phyloP scores from a whole-genome alignment of 371 early-diverging fungal species.

The Mucor plumbeus region DNA sequence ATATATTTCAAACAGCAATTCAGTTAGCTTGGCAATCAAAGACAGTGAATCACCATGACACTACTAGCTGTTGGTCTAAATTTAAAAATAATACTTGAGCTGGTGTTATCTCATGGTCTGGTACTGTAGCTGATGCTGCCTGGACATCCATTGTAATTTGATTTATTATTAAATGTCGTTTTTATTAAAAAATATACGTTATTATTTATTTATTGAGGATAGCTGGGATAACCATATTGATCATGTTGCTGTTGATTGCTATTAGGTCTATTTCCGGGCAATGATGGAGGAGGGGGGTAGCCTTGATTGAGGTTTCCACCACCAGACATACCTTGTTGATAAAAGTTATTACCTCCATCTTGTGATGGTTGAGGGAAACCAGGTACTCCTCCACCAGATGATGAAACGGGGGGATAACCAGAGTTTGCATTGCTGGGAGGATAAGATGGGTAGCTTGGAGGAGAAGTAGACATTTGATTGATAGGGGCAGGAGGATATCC shows the following conservation, averaged over 20 bases:
- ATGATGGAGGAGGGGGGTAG: constrained; percentile 14
- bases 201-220: constrained; percentile 23
- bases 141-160: constrained; percentile 9
- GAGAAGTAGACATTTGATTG: constrained; percentile 4
- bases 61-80: constrained; percentile 53
- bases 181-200: neutral
- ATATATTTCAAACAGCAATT: too few species aligned
- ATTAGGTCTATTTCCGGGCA: constrained; percentile 13
- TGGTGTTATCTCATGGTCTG: constrained; percentile 77
- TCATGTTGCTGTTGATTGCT: constrained; percentile 4
- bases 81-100: constrained; percentile 81
- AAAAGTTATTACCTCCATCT: neutral
- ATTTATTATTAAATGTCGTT: neutral
- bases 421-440: constrained; percentile 11
- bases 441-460: constrained; percentile 10
- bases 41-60: too few species aligned
- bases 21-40: too few species aligned
- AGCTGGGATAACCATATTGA: constrained; percentile 27
- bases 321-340: constrained; percentile 5
- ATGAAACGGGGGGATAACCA: constrained; percentile 22
- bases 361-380: constrained; percentile 3
- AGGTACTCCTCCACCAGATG: neutral
- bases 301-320: neutral
- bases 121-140: constrained; percentile 66
- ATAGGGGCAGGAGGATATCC: constrained; percentile 14